A percentile compares a stretch with the other conserved stretches of the same genome.
Evolutionary conservation across 495 filamentous ascomycete species (phyloP).

Genomic region (Xylaria longipes): DNA sequence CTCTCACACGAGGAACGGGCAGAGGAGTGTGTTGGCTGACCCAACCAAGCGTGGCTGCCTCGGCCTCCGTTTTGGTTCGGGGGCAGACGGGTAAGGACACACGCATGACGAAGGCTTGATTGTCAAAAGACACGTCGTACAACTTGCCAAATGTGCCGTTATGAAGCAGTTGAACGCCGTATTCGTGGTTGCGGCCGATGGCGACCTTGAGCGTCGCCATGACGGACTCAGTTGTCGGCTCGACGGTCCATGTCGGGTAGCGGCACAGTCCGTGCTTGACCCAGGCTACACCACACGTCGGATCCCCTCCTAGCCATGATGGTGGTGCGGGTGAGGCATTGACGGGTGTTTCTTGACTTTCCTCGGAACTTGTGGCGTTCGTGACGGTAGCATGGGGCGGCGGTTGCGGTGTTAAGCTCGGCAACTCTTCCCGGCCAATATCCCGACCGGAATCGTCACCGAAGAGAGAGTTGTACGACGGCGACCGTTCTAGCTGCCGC

Average conservation of each 20-base stretch:
- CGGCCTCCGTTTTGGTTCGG: slow-evolving; percentile 57
- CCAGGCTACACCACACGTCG: slow-evolving; percentile 31
- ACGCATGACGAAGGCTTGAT: slow-evolving; percentile 52
- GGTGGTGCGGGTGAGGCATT: neutral
- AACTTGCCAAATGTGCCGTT: slow-evolving; percentile 45
- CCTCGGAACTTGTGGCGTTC: neutral
- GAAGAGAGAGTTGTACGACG: slow-evolving; percentile 31
- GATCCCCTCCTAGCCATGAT: neutral
- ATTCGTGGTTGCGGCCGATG: slow-evolving; percentile 23
- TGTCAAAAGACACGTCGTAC: slow-evolving; percentile 41
- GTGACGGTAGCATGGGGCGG: neutral
- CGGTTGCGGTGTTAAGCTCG: neutral
- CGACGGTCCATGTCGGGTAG: slow-evolving; percentile 32
- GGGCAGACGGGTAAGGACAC: slow-evolving; percentile 62
- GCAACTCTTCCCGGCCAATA: neutral
- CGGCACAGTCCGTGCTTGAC: neutral
- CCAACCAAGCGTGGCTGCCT: slow-evolving; percentile 61
- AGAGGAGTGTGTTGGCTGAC: slow-evolving; percentile 53
- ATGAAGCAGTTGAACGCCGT: slow-evolving; percentile 25
- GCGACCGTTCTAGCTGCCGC: neutral
- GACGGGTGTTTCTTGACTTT: neutral
- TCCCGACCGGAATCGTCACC: slow-evolving; percentile 10
- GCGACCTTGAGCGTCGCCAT: slow-evolving; percentile 24
- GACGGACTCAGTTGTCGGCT: slow-evolving; percentile 33
- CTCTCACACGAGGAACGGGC: slow-evolving; percentile 58